Evolutionary conservation across 306 rosid genomes (phyloP).

Genomic region (Acacia crassicarpa): DNA sequence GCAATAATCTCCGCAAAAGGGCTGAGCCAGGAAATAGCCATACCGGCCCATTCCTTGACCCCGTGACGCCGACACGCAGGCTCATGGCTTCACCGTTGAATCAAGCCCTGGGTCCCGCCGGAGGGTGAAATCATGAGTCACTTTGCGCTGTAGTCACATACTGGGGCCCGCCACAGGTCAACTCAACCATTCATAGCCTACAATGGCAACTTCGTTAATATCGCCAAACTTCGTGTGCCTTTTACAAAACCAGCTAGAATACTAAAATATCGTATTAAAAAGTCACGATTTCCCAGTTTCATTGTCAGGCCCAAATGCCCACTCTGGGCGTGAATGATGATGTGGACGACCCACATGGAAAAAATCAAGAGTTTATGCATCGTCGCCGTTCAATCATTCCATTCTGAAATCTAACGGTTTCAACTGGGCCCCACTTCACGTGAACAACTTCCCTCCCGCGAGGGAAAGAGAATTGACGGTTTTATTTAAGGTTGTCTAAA

Average conservation of each 20-base stretch:
- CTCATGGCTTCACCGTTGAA: conserved; percentile 33
- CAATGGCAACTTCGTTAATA: conserved; percentile 30
- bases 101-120: conserved; percentile 22
- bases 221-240: background rate
- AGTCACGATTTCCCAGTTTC: conserved; percentile 10
- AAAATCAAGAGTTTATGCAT: conserved; percentile 23
- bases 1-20: background rate
- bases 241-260: background rate
- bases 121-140: background rate
- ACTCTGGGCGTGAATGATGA: background rate
- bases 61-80: conserved; percentile 21
- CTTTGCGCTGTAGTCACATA: background rate
- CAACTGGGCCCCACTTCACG: conserved; percentile 37
- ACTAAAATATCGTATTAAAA: conserved; percentile 2
- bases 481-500: too few species aligned
- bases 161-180: background rate
- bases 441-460: background rate
- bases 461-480: background rate
- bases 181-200: background rate
- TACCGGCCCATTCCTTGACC: background rate
- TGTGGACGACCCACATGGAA: background rate
- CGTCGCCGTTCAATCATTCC: conserved; percentile 28
- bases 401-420: conserved; percentile 20
- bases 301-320: background rate
- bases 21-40: conserved; percentile 12